Percentiles rank a stretch among this genome's conserved stretches.
phyloP scores from a whole-genome alignment of 208 protist species.

The Wallacemonas rigidus region DNA sequence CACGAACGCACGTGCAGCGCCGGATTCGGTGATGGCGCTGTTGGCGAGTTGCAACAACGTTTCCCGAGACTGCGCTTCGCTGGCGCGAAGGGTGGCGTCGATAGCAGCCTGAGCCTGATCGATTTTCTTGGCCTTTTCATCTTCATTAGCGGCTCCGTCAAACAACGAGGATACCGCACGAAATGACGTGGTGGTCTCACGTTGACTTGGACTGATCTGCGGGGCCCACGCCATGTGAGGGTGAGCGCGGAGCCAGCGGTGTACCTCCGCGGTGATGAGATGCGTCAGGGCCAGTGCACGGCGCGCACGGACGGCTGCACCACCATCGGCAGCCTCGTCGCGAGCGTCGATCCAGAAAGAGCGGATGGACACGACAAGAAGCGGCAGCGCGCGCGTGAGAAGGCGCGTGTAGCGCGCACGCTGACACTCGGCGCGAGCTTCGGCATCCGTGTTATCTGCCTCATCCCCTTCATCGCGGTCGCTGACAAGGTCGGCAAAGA shows the following conservation, averaged over 20 bases:
- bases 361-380: conserved; percentile 15
- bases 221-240: conserved; percentile 18
- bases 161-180: too few species aligned
- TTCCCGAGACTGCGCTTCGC: background rate
- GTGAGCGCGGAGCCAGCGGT: conserved; percentile 18
- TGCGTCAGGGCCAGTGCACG: conserved; percentile 51
- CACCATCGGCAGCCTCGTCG: conserved; percentile 41
- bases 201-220: too few species aligned
- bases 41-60: conserved; percentile 37
- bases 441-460: background rate
- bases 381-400: background rate
- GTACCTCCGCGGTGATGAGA: conserved; percentile 44
- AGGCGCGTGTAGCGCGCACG: background rate
- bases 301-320: conserved; percentile 38
- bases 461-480: conserved; percentile 27
- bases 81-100: background rate
- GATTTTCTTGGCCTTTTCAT: background rate
- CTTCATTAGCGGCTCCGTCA: background rate
- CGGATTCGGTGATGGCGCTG: conserved; percentile 32
- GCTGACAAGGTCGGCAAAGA: conserved; percentile 42
- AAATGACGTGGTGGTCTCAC: too few species aligned
- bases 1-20: conserved; percentile 56
- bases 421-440: background rate
- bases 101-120: background rate
- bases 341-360: conserved; percentile 23